A percentile compares a stretch with the other conserved stretches of the same genome.
These are phyloP conservation scores for Aspergillus flavus DNA, from an alignment of 2,329 filamentous ascomycete genomes.

Conservation along the genomic window DNA sequence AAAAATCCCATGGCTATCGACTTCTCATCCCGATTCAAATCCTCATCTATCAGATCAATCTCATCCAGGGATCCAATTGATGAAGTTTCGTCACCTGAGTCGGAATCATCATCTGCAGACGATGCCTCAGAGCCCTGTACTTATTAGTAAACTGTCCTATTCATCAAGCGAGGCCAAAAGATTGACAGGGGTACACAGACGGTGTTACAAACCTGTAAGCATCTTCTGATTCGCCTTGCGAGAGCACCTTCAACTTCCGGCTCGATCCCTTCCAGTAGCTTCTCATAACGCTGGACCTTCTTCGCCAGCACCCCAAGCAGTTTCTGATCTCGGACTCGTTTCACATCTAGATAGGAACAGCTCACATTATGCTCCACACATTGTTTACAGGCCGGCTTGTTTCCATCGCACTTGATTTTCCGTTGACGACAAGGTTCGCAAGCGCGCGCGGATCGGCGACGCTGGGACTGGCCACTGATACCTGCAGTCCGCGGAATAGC, in stretches of 20 bases:
- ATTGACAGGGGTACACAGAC: neutral
- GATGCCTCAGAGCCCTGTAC: constrained; percentile 2
- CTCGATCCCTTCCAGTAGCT: constrained; percentile 29
- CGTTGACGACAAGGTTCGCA: constrained; percentile 40
- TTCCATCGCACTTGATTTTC: constrained; percentile 40
- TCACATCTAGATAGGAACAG: constrained; percentile 37
- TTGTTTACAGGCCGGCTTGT: constrained; percentile 30
- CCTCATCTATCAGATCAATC: constrained; percentile 46
- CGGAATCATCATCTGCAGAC: constrained; percentile 16
- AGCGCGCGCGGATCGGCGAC: constrained; percentile 35
- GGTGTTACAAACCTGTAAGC: constrained; percentile 27
- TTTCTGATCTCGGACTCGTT: constrained; percentile 40
- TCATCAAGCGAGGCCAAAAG: too few species aligned
- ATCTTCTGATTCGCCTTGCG: constrained; percentile 28
- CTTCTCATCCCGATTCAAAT: constrained; percentile 41
- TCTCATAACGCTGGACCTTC: constrained; percentile 32
- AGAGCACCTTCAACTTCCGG: constrained; percentile 22
- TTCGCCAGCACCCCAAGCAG: constrained; percentile 27
- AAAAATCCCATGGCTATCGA: constrained; percentile 42
- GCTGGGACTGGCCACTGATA: constrained; percentile 20
- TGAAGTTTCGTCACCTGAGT: constrained; percentile 26
- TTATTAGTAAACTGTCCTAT: neutral
- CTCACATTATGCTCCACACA: constrained; percentile 28
- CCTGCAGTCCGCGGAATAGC: constrained; percentile 32
- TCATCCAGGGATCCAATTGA: constrained; percentile 43